phyloP scores from a whole-genome alignment of 345 rosid genomes.

The Brassica carinata region DNA sequence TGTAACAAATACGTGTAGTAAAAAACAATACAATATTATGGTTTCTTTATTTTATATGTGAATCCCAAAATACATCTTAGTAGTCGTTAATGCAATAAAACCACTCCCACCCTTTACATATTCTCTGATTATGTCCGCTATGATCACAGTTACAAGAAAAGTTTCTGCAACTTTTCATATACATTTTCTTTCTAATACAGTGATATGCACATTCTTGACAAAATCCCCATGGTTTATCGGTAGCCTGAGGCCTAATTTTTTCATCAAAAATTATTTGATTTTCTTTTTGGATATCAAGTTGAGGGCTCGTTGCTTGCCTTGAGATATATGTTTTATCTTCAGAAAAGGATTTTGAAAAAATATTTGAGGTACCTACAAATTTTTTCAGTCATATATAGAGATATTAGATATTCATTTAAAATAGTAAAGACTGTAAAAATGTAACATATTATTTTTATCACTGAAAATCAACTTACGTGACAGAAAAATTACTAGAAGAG shows the following conservation, averaged over 20 bases:
- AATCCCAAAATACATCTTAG: background rate
- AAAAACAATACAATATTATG: background rate
- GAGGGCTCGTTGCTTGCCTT: background rate
- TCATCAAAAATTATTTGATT: too few relatives aligned
- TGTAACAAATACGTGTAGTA: background rate
- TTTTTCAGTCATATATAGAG: background rate
- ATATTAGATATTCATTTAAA: too few relatives aligned
- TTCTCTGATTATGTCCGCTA: background rate
- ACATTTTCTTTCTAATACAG: background rate
- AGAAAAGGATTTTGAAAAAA: background rate
- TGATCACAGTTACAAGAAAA: background rate
- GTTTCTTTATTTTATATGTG: background rate
- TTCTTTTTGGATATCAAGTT: background rate
- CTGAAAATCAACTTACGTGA: too few relatives aligned
- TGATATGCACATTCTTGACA: background rate
- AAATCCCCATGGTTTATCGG: background rate
- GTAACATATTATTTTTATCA: too few relatives aligned
- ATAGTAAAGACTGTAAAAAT: too few relatives aligned
- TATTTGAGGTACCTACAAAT: background rate
- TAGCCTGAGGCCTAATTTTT: background rate
- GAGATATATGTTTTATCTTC: background rate
- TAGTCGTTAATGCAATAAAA: background rate
- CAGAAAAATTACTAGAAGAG: too few relatives aligned
- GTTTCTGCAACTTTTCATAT: background rate
- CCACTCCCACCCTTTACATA: background rate